Percentiles rank a stretch among this genome's conserved stretches.
These are phyloP conservation scores for Blastobotrys ciferrii DNA, from an alignment of 1,139 yeast species.

Conservation along the genomic window DNA sequence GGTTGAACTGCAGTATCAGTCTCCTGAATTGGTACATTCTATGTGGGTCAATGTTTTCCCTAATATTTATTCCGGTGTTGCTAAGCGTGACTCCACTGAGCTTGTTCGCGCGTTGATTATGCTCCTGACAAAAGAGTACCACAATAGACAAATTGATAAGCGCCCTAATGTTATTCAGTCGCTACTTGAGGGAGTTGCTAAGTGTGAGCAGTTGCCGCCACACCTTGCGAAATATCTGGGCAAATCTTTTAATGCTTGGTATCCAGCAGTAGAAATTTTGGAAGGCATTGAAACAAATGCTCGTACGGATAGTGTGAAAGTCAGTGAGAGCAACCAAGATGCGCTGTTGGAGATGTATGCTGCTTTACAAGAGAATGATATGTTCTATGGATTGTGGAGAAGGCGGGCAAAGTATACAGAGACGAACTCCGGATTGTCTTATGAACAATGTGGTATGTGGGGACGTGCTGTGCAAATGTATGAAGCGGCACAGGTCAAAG, in stretches of 20 bases:
- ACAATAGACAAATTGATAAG: conserved; percentile 79
- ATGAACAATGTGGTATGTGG: conserved; percentile 95
- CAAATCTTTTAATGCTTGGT: conserved; percentile 87
- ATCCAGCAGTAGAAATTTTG: conserved; percentile 75
- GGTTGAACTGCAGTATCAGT: conserved; percentile 77
- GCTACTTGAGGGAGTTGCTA: conserved; percentile 67
- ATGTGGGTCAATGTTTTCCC: conserved; percentile 89
- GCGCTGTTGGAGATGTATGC: conserved; percentile 89
- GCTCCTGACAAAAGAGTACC: conserved; percentile 85
- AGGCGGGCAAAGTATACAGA: conserved; percentile 91
- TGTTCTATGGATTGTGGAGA: conserved; percentile 98
- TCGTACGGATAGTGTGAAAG: conserved; percentile 64
- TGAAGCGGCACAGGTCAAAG: conserved; percentile 97
- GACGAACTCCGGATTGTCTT: conserved; percentile 88
- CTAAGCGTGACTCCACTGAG: conserved; percentile 77
- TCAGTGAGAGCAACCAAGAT: conserved; percentile 83
- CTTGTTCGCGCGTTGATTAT: conserved; percentile 77
- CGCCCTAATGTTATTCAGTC: conserved; percentile 88
- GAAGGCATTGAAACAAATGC: conserved; percentile 74
- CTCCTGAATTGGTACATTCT: conserved; percentile 74
- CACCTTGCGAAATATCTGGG: conserved; percentile 90
- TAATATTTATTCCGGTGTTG: conserved; percentile 66
- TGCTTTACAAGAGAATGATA: conserved; percentile 86
- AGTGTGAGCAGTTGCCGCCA: conserved; percentile 81
- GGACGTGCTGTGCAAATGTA: conserved; percentile 90